Conservation (phyloP, 2,329 filamentous ascomycete species). For the Cytospora leucostoma region DNA sequence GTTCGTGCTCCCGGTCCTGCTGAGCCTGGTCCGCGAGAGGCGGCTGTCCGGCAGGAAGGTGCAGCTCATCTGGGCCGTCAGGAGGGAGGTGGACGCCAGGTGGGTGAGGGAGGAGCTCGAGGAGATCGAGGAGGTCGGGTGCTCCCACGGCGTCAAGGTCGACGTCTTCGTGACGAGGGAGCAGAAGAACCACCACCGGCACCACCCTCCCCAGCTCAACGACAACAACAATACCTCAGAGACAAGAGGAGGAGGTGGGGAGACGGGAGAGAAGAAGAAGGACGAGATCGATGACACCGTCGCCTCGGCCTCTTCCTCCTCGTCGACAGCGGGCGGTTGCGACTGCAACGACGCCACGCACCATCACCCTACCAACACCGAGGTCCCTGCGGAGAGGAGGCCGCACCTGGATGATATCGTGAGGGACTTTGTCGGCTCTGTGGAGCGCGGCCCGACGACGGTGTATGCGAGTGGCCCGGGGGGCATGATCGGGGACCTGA, state of each 20-base stretch:
- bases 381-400: conserved; percentile 37
- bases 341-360: conserved; percentile 26
- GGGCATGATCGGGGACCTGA: conserved; percentile 60
- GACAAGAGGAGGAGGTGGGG: conserved; percentile 29
- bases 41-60: conserved; percentile 45
- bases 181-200: conserved; percentile 29
- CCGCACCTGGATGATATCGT: conserved; percentile 52
- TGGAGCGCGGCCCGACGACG: conserved; percentile 50
- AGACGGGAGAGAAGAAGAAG: conserved; percentile 32
- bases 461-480: conserved; percentile 64
- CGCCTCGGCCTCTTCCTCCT: conserved; percentile 30
- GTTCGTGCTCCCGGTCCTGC: conserved; percentile 54
- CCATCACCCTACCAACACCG: conserved; percentile 29
- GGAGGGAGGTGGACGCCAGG: conserved; percentile 52
- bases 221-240: conserved; percentile 22
- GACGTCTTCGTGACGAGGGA: conserved; percentile 63
- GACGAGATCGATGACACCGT: conserved; percentile 28
- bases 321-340: conserved; percentile 31
- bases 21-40: conserved; percentile 40
- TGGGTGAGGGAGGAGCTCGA: conserved; percentile 63
- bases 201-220: too few species aligned
- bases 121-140: conserved; percentile 44
- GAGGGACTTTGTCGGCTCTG: conserved; percentile 49
- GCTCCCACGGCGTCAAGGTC: conserved; percentile 48
- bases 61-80: conserved; percentile 67